These are phyloP conservation scores for Alternaria dauci DNA, from an alignment of 2,329 filamentous ascomycete species.

Conservation along the genomic window DNA sequence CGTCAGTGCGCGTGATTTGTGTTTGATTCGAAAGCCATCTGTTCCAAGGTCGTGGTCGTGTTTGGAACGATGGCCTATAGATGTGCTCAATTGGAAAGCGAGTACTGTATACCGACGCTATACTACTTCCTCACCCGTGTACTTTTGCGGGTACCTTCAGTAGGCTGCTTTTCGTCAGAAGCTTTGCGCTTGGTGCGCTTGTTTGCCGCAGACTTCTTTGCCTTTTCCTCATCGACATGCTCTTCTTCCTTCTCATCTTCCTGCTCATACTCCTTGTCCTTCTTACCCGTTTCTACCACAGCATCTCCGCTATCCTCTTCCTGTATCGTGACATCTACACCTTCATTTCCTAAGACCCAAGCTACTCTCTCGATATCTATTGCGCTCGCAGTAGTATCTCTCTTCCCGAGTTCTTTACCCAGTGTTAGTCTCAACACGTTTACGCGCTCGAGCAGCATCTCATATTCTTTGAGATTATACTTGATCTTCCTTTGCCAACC, in stretches of 20 bases:
- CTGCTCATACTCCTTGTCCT: conserved; percentile 5
- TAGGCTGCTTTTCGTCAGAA: conserved; percentile 14
- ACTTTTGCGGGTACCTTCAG: conserved; percentile 38
- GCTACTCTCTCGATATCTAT: conserved; percentile 29
- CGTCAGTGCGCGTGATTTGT: neutral
- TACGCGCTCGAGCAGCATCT: conserved; percentile 57
- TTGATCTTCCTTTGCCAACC: conserved; percentile 65
- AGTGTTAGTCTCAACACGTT: conserved; percentile 36
- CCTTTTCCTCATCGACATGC: neutral
- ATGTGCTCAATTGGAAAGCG: neutral
- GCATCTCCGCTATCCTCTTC: neutral
- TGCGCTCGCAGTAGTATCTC: conserved; percentile 18
- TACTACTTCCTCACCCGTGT: conserved; percentile 32
- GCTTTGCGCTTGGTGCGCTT: conserved; percentile 39
- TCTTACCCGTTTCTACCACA: neutral
- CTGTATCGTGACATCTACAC: conserved; percentile 10
- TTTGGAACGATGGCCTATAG: neutral
- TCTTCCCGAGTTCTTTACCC: conserved; percentile 58
- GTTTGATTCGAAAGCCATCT: neutral
- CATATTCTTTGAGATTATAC: conserved; percentile 76
- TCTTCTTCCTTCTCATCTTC: neutral
- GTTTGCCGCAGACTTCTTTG: conserved; percentile 12
- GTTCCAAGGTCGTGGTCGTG: too few species aligned
- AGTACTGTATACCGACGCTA: neutral
- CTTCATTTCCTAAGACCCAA: conserved; percentile 16